Evolutionary conservation across 2,329 filamentous ascomycete species (phyloP).

Genomic region (Fusarium phyllophilum): DNA sequence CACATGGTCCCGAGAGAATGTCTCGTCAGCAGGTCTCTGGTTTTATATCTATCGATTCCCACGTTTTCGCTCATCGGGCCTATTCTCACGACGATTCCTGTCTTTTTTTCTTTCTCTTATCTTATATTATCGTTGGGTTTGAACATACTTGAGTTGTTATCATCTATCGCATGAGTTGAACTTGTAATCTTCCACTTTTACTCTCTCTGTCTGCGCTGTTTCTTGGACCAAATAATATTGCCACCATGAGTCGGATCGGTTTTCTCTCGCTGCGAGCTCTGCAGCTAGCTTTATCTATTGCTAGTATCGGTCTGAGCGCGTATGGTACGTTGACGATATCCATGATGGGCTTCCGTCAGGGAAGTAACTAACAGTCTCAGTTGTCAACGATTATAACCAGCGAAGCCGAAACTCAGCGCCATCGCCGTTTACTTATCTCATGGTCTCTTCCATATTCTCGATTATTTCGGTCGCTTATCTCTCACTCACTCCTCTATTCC

Average conservation of each 20-base stretch:
- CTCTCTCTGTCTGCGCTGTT: neutral
- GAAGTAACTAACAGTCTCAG: constrained; percentile 49
- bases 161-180: neutral
- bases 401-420: constrained; percentile 65
- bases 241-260: constrained; percentile 32
- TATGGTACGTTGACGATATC: constrained; percentile 32
- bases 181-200: neutral
- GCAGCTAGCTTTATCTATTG: constrained; percentile 38
- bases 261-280: constrained; percentile 36
- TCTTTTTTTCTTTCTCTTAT: constrained; percentile 12
- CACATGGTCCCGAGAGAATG: constrained; percentile 37
- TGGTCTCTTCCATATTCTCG: constrained; percentile 65
- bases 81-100: constrained; percentile 13
- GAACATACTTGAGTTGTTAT: neutral
- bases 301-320: constrained; percentile 40
- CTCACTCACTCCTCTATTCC: constrained; percentile 59
- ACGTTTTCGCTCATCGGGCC: constrained; percentile 28
- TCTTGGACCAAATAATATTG: neutral
- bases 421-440: constrained; percentile 66
- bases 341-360: neutral
- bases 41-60: constrained; percentile 44
- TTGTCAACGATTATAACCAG: constrained; percentile 67
- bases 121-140: neutral
- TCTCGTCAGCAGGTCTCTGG: constrained; percentile 36
- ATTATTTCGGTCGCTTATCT: constrained; percentile 65